phyloP scores from a whole-genome alignment of 2,329 filamentous ascomycete genomes.

The Domatiomyces catenatus region DNA sequence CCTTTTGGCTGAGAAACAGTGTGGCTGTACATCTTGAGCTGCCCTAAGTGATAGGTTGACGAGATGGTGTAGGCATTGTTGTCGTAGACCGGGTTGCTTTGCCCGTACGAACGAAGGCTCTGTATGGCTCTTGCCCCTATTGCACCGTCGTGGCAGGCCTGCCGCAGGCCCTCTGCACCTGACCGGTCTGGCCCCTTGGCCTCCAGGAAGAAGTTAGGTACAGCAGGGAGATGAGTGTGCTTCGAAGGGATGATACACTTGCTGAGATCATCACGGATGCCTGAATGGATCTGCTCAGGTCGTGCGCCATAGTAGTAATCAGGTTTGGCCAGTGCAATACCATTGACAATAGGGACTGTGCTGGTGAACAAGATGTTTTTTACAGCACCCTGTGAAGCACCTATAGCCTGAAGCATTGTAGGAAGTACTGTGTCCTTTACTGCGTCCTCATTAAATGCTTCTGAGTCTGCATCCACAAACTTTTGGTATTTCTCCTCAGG shows the following conservation, averaged over 20 bases:
- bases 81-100: conserved; percentile 23
- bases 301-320: conserved; percentile 21
- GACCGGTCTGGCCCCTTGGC: conserved; percentile 25
- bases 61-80: conserved; percentile 27
- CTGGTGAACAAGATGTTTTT: conserved; percentile 23
- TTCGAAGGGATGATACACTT: conserved; percentile 21
- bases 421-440: conserved; percentile 22
- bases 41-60: conserved; percentile 25
- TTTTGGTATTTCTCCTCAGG: conserved; percentile 20
- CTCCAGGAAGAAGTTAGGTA: conserved; percentile 31
- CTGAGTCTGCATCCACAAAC: conserved; percentile 10
- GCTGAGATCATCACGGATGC: conserved; percentile 17
- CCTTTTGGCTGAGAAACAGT: conserved; percentile 22
- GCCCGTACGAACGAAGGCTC: conserved; percentile 22
- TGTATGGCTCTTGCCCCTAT: conserved; percentile 18
- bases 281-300: conserved; percentile 18
- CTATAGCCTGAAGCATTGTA: conserved; percentile 12
- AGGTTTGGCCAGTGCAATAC: conserved; percentile 18
- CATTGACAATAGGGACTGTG: conserved; percentile 22
- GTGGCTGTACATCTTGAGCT: conserved; percentile 28
- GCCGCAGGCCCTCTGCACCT: conserved; percentile 19
- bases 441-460: conserved; percentile 20
- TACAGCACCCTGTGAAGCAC: background rate
- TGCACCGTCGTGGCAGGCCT: conserved; percentile 27
- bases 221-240: conserved; percentile 19